A percentile compares a stretch with the other conserved stretches of the same genome.
Evolutionary conservation across 108 stramenopile species (phyloP).

Genomic region (Fistulifera pelliculosa): DNA sequence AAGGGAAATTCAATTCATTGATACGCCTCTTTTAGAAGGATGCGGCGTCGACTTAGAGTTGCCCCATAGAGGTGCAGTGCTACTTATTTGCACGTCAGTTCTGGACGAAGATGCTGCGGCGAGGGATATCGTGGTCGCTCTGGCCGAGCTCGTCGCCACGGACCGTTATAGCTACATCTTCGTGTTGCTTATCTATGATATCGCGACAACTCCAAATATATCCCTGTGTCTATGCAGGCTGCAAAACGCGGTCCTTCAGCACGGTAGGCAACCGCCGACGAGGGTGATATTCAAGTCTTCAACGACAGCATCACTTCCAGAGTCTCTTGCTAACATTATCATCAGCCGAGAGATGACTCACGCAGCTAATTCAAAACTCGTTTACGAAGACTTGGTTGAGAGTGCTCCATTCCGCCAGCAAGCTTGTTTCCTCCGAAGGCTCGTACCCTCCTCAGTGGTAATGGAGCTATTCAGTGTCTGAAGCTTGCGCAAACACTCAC

Average conservation of each 20-base stretch:
- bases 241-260: conserved; percentile 33
- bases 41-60: conserved; percentile 56
- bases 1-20: conserved; percentile 22
- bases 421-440: conserved; percentile 26
- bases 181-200: conserved; percentile 34
- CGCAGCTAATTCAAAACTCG: neutral
- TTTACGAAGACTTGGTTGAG: neutral
- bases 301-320: conserved; percentile 28
- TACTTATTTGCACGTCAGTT: conserved; percentile 35
- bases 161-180: conserved; percentile 35
- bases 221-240: neutral
- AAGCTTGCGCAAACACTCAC: neutral
- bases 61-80: conserved; percentile 25
- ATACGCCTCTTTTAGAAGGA: conserved; percentile 43
- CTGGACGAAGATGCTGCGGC: conserved; percentile 12
- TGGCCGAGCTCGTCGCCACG: conserved; percentile 32
- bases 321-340: conserved; percentile 26
- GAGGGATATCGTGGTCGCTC: conserved; percentile 3
- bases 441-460: conserved; percentile 35
- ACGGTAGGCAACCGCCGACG: conserved; percentile 13
- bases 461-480: conserved; percentile 13
- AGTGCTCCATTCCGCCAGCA: conserved; percentile 10
- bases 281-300: conserved; percentile 25
- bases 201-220: neutral
- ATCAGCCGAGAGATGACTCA: neutral